phyloP scores from a whole-genome alignment of 2,329 filamentous ascomycete species.

The Hymenoscyphus fructigenus region DNA sequence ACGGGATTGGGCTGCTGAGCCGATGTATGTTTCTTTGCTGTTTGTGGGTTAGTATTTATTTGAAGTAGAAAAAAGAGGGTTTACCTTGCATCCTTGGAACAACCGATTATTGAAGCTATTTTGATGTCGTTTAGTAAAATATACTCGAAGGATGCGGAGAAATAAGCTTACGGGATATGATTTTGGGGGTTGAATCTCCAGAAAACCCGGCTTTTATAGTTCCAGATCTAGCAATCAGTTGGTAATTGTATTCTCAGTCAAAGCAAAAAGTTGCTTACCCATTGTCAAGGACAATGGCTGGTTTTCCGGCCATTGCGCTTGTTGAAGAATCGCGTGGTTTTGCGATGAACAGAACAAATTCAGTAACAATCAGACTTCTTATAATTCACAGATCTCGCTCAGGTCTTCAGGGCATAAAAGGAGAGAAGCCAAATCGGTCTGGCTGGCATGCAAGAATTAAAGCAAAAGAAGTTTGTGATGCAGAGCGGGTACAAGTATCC shows the following conservation, averaged over 20 bases:
- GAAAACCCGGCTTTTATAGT: conserved; percentile 99
- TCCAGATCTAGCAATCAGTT: conserved; percentile 72
- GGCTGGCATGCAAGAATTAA: conserved; percentile 89
- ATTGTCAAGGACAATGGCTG: conserved; percentile 99
- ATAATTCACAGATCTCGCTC: not conserved
- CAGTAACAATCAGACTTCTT: not conserved
- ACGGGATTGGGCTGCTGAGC: conserved; percentile 99
- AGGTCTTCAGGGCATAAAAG: not conserved
- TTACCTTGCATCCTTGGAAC: conserved; percentile 99
- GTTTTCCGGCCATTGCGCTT: not conserved
- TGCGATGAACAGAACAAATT: not conserved
- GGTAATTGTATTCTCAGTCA: conserved; percentile 25
- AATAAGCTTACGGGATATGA: conserved; percentile 95
- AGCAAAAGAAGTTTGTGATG: conserved; percentile 29
- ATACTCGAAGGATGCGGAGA: conserved; percentile 25
- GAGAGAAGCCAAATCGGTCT: not conserved
- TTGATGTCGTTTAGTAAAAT: not conserved
- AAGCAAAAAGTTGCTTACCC: conserved; percentile 72
- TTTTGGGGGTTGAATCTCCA: conserved; percentile 99
- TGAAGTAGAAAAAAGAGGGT: conserved; percentile 35
- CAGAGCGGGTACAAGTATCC: conserved; percentile 12
- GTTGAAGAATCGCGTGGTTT: not conserved
- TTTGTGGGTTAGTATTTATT: conserved; percentile 17
- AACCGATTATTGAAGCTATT: conserved; percentile 96
- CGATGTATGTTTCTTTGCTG: conserved; percentile 84